phyloP scores from a whole-genome alignment of 495 filamentous ascomycete species.

The Chaetomium cochliodes region DNA sequence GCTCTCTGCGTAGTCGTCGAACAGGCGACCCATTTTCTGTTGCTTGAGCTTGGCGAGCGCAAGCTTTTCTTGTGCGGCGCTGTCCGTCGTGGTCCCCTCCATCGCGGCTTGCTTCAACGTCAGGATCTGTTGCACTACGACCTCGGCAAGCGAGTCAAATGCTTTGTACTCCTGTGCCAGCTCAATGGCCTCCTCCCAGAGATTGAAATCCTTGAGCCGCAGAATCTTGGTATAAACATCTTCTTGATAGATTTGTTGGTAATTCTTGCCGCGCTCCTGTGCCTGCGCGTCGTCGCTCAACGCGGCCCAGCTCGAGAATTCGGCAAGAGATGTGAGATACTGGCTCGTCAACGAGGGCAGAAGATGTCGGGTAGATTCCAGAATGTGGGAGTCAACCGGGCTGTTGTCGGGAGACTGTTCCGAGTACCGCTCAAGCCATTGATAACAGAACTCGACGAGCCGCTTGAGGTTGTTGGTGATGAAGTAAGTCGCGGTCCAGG shows the following conservation, averaged over 20 bases:
- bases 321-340: slow-evolving; percentile 47
- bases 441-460: slow-evolving; percentile 52
- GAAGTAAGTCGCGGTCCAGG: slow-evolving; percentile 75
- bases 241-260: slow-evolving; percentile 36
- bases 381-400: slow-evolving; percentile 28
- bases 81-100: slow-evolving; percentile 23
- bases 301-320: slow-evolving; percentile 42
- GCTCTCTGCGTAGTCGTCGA: slow-evolving; percentile 66
- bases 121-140: slow-evolving; percentile 46
- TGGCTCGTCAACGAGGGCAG: slow-evolving; percentile 46
- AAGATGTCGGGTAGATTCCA: slow-evolving; percentile 39
- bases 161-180: slow-evolving; percentile 74
- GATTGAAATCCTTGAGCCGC: slow-evolving; percentile 63
- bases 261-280: slow-evolving; percentile 39
- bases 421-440: slow-evolving; percentile 35
- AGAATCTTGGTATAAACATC: slow-evolving; percentile 46
- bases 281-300: slow-evolving; percentile 39
- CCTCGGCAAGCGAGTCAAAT: slow-evolving; percentile 66
- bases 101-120: slow-evolving; percentile 31
- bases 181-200: slow-evolving; percentile 63
- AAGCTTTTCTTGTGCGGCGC: slow-evolving; percentile 32
- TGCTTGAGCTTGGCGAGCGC: slow-evolving; percentile 38
- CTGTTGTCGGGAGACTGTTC: slow-evolving; percentile 11
- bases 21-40: slow-evolving; percentile 55
- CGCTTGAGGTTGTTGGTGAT: slow-evolving; percentile 55